Percentiles rank a stretch among this genome's conserved stretches.
These are phyloP conservation scores for Buddleja alternifolia DNA, from an alignment of 257 asterid species.

Conservation along the genomic window DNA sequence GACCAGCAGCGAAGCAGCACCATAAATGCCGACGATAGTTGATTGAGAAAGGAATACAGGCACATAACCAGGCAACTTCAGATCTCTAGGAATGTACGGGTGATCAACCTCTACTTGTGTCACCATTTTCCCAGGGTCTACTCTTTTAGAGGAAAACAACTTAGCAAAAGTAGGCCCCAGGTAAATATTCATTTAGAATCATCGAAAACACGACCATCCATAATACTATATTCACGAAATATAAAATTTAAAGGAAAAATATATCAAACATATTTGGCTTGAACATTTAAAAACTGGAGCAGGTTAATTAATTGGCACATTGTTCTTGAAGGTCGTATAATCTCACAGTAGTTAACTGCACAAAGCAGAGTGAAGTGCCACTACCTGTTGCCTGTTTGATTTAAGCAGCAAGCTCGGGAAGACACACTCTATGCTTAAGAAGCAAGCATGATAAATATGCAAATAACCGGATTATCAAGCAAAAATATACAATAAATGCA, in stretches of 20 bases:
- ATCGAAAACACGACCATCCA: too few relatives aligned
- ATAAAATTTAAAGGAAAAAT: too few relatives aligned
- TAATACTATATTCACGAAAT: too few relatives aligned
- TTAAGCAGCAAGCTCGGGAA: too few relatives aligned
- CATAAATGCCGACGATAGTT: conserved; percentile 61
- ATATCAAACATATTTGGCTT: too few relatives aligned
- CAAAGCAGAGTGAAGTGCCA: not conserved
- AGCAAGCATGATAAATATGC: too few relatives aligned
- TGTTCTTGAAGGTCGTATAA: not conserved
- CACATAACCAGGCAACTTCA: conserved; percentile 68
- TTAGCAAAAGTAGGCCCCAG: not conserved
- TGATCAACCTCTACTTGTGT: conserved; percentile 42
- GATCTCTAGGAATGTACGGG: conserved; percentile 73
- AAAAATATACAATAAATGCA: too few relatives aligned
- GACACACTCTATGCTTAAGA: too few relatives aligned
- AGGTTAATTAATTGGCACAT: not conserved
- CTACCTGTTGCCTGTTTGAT: not conserved
- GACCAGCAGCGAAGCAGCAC: conserved; percentile 55
- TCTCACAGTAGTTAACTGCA: too few relatives aligned
- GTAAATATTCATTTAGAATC: too few relatives aligned
- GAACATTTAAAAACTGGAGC: too few relatives aligned
- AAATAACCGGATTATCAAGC: too few relatives aligned
- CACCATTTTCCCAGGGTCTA: conserved; percentile 30
- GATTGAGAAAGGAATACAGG: conserved; percentile 68
- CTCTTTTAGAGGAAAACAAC: not conserved